Conservation (phyloP, 1,139 yeast genomes). For the Nakaseomyces bracarensis region DNA sequence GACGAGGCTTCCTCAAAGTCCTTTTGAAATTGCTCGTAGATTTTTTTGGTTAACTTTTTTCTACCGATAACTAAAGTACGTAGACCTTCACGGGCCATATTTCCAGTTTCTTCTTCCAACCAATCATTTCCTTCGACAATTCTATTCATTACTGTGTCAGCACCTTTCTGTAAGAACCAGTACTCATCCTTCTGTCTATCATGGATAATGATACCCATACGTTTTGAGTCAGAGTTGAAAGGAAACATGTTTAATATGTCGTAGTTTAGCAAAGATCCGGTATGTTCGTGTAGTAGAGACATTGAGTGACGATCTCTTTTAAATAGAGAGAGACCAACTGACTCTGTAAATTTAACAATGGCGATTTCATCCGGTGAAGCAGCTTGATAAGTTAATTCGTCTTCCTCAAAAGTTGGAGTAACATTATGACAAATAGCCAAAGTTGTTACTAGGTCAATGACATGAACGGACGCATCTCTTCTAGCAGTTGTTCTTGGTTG, state of each 20-base stretch:
- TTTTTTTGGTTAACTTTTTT: slow-evolving; percentile 48
- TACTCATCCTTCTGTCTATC: slow-evolving; percentile 57
- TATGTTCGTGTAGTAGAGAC: slow-evolving; percentile 55
- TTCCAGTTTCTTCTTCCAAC: slow-evolving; percentile 95
- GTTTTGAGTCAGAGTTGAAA: slow-evolving; percentile 86
- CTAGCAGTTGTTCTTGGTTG: slow-evolving; percentile 37
- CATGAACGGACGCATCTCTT: slow-evolving; percentile 64
- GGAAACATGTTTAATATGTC: slow-evolving; percentile 83
- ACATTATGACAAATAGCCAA: slow-evolving; percentile 93
- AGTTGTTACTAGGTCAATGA: slow-evolving; percentile 71
- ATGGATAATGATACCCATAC: slow-evolving; percentile 86
- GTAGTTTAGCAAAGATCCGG: slow-evolving; percentile 46
- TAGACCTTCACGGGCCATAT: slow-evolving; percentile 97
- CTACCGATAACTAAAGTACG: slow-evolving; percentile 90
- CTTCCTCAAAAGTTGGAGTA: slow-evolving; percentile 73
- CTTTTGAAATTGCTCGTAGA: slow-evolving; percentile 54
- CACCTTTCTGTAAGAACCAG: slow-evolving; percentile 90
- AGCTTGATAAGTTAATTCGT: slow-evolving; percentile 76
- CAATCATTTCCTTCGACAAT: slow-evolving; percentile 86
- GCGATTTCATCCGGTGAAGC: slow-evolving; percentile 99
- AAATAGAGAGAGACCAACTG: slow-evolving; percentile 69
- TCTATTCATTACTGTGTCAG: slow-evolving; percentile 88
- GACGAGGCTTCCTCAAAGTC: slow-evolving; percentile 67
- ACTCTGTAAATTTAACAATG: slow-evolving; percentile 83
- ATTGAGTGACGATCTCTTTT: slow-evolving; percentile 77